Percentiles rank a stretch among this genome's conserved stretches.
Conservation (phyloP, 169 alveolate genomes). For the Babesia microti region DNA sequence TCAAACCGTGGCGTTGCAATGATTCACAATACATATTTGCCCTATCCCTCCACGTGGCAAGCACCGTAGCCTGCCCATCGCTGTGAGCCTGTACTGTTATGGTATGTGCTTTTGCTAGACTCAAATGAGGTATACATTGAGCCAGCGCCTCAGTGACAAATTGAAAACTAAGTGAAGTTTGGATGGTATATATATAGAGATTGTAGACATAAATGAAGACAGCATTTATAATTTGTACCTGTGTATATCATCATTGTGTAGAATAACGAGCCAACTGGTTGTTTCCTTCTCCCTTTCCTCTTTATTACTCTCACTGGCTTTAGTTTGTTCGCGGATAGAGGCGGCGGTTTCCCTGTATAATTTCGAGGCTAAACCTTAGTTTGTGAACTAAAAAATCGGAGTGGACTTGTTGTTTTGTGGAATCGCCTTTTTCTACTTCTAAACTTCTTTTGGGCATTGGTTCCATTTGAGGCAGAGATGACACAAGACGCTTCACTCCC, state of each 20-base stretch:
- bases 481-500: too few relatives aligned
- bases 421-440: too few relatives aligned
- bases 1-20: conserved; percentile 27
- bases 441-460: too few relatives aligned
- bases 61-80: conserved; percentile 58
- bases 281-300: conserved; percentile 47
- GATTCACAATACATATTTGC: conserved; percentile 58
- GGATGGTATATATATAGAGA: too few relatives aligned
- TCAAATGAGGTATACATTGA: conserved; percentile 52
- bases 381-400: too few relatives aligned
- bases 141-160: conserved; percentile 64
- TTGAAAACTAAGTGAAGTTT: conserved; percentile 39
- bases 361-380: too few relatives aligned
- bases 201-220: not conserved
- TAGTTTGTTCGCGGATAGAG: not conserved
- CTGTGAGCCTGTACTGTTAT: conserved; percentile 70
- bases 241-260: conserved; percentile 72
- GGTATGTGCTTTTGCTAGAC: conserved; percentile 64
- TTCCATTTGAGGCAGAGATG: too few relatives aligned
- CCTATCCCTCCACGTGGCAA: conserved; percentile 61
- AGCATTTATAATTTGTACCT: conserved; percentile 40
- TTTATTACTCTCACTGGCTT: conserved; percentile 20
- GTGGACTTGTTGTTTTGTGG: too few relatives aligned
- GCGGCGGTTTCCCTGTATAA: conserved; percentile 13
- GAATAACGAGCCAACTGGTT: conserved; percentile 67